Conservation (phyloP, 306 rosid species). For the Fagus sylvatica region DNA sequence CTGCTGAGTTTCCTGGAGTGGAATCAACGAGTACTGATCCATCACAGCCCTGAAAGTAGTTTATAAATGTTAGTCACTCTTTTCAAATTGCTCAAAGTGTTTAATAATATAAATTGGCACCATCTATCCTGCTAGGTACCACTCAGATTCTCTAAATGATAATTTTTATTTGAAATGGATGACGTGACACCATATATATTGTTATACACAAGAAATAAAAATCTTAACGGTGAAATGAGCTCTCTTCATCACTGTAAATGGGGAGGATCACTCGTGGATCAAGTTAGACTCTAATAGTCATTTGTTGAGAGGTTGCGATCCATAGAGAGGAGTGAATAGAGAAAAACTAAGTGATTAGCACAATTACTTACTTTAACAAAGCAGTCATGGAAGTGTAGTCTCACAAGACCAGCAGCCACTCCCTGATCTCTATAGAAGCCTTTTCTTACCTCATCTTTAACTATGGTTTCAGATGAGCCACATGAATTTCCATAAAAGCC, state of each 20-base stretch:
- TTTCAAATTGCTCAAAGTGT: background rate
- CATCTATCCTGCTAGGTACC: no score
- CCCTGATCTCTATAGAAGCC: constrained; percentile 36
- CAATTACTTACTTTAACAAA: constrained; percentile 62
- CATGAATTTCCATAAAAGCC: constrained; percentile 63
- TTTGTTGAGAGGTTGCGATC: no score
- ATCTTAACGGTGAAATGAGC: no score
- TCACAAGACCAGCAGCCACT: constrained; percentile 67
- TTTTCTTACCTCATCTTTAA: constrained; percentile 57
- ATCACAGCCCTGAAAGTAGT: constrained; percentile 62
- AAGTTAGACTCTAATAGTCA: no score
- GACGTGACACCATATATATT: no score
- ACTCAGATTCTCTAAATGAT: no score
- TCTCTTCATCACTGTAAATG: no score
- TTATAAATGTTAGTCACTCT: background rate
- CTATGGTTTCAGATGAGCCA: constrained; percentile 54
- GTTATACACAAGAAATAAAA: no score
- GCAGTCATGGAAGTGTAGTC: constrained; percentile 87
- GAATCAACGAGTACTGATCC: constrained; percentile 73
- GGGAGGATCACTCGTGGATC: no score
- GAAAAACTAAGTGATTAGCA: background rate
- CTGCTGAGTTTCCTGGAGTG: constrained; percentile 60
- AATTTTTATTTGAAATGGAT: no score
- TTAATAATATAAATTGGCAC: no score
- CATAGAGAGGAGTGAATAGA: background rate